These are phyloP conservation scores for Eleusine coracana DNA, from an alignment of 176 grass and related monocot genomes.

Conservation along the genomic window DNA sequence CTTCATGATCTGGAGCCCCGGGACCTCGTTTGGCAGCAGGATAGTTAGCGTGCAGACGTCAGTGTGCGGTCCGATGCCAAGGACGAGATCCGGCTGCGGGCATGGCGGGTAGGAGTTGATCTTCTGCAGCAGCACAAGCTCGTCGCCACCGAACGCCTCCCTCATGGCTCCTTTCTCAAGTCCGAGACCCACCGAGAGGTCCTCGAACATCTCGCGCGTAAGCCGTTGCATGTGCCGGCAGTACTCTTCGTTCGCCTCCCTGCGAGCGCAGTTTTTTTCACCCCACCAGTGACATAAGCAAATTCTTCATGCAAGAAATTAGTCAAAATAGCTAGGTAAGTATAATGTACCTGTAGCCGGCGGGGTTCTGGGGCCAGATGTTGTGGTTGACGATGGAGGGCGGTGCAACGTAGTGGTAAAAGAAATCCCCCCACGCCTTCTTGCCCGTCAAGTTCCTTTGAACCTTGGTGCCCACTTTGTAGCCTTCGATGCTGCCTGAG, in stretches of 20 bases:
- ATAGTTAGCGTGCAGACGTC: constrained; percentile 68
- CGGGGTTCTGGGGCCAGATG: constrained; percentile 54
- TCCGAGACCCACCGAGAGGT: constrained; percentile 55
- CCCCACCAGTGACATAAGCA: no score
- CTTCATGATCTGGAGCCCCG: constrained; percentile 64
- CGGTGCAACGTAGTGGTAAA: constrained; percentile 73
- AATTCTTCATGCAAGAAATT: neutral
- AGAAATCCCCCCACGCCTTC: constrained; percentile 76
- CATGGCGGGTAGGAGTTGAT: constrained; percentile 84
- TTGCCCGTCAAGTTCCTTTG: constrained; percentile 50
- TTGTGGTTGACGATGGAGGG: constrained; percentile 38
- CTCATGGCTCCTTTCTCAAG: constrained; percentile 43
- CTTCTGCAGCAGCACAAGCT: constrained; percentile 56
- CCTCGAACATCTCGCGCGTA: constrained; percentile 45
- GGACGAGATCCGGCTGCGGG: constrained; percentile 65
- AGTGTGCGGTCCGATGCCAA: constrained; percentile 67
- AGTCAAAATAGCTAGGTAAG: neutral
- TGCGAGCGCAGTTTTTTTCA: neutral
- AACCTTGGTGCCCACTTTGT: constrained; percentile 39
- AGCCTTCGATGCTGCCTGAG: constrained; percentile 50
- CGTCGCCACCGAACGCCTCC: constrained; percentile 48
- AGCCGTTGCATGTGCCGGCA: constrained; percentile 47
- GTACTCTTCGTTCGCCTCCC: constrained; percentile 68
- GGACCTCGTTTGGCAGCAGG: constrained; percentile 72
- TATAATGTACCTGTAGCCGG: constrained; percentile 31